These are phyloP conservation scores for Nectriaceae sp. DNA, from an alignment of 2,329 filamentous ascomycete genomes.

Conservation along the genomic window DNA sequence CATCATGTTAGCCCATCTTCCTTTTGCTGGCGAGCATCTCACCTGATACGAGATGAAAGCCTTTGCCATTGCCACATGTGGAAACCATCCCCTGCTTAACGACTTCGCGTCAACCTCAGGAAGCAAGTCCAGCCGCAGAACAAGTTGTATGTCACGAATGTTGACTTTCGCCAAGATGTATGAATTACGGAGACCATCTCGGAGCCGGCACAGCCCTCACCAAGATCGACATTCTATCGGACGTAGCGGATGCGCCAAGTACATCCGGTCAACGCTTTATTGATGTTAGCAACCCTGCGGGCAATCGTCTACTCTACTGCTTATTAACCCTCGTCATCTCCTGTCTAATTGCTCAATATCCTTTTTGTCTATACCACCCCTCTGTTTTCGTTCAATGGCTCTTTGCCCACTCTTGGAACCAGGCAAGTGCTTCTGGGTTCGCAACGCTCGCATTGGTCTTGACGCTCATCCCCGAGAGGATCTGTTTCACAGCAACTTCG, in stretches of 20 bases:
- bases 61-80: no score
- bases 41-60: no score
- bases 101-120: no score
- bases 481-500: conserved; percentile 95
- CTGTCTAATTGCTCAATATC: not conserved
- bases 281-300: not conserved
- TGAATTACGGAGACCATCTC: not conserved
- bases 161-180: no score
- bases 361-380: conserved; percentile 1
- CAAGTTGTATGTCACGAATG: not conserved
- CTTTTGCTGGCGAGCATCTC: no score
- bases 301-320: not conserved
- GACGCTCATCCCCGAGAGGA: conserved; percentile 82
- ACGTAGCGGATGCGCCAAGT: not conserved
- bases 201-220: not conserved
- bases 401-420: conserved; percentile 79
- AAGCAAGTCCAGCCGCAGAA: not conserved
- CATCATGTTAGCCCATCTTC: no score
- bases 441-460: conserved; percentile 93
- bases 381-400: conserved; percentile 38
- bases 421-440: conserved; percentile 84
- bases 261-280: not conserved
- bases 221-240: not conserved
- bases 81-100: no score
- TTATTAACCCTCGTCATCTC: not conserved